These are phyloP conservation scores for Fragaria nilgerrensis DNA, from an alignment of 306 rosid species.

Conservation along the genomic window DNA sequence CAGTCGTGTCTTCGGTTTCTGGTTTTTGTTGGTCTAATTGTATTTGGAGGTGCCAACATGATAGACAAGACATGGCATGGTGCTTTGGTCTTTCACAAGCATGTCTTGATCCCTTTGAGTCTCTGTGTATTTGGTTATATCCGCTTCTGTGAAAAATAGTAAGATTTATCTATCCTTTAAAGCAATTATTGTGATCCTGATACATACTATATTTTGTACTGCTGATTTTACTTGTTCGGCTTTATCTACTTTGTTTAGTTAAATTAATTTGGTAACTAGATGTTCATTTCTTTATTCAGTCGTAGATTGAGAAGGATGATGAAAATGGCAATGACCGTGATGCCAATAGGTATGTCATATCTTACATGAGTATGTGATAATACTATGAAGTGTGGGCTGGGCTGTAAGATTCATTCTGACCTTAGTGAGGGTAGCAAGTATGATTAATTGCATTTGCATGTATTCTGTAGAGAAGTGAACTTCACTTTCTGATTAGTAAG, in stretches of 20 bases:
- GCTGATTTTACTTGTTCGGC: no score
- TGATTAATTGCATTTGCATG: background rate
- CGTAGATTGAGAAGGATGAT: background rate
- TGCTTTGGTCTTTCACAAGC: background rate
- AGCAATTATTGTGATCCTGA: no score
- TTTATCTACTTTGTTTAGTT: background rate
- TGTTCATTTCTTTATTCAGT: background rate
- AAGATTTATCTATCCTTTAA: background rate
- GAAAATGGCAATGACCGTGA: background rate
- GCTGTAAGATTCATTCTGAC: background rate
- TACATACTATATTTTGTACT: no score
- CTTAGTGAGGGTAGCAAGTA: background rate
- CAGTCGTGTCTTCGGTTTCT: background rate
- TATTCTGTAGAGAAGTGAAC: background rate
- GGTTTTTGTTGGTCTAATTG: background rate
- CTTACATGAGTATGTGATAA: background rate
- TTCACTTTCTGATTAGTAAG: background rate
- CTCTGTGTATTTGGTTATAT: no score
- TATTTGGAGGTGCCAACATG: background rate
- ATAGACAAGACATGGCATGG: background rate
- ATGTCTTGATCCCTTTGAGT: background rate
- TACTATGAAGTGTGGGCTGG: background rate
- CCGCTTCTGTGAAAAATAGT: background rate
- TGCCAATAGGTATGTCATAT: constrained; percentile 1
- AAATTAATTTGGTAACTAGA: background rate